phyloP scores from a whole-genome alignment of 1,139 yeast genomes.

The Hyphopichia fennica region DNA sequence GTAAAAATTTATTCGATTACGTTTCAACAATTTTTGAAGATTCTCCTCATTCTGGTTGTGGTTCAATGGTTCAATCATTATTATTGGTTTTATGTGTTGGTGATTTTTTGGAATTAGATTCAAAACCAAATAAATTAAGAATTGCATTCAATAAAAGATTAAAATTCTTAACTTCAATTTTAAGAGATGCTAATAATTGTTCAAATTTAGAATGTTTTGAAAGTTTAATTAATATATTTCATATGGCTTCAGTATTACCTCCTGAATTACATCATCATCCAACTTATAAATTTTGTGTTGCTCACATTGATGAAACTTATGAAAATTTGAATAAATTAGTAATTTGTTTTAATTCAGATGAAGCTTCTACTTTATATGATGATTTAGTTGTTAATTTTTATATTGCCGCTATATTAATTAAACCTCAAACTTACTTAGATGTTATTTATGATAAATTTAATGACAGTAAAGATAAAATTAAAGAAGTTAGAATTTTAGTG shows the following conservation, averaged over 20 bases:
- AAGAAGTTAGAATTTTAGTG: constrained; percentile 31
- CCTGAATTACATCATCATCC: constrained; percentile 31
- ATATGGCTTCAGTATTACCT: constrained; percentile 41
- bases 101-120: constrained; percentile 35
- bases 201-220: constrained; percentile 45
- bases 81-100: constrained; percentile 33
- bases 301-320: constrained; percentile 39
- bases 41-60: constrained; percentile 21
- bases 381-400: constrained; percentile 36
- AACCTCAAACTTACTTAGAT: constrained; percentile 34
- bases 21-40: constrained; percentile 35
- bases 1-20: constrained; percentile 36
- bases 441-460: constrained; percentile 24
- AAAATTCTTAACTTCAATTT: constrained; percentile 30
- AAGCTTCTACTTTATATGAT: constrained; percentile 20
- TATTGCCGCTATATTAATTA: constrained; percentile 43
- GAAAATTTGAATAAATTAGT: constrained; percentile 22
- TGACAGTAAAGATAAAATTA: constrained; percentile 27
- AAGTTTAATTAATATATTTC: constrained; percentile 41
- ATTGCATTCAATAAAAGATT: constrained; percentile 38
- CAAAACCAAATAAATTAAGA: constrained; percentile 32
- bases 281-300: constrained; percentile 41
- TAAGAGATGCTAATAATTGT: constrained; percentile 34
- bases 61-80: constrained; percentile 37
- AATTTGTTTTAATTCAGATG: constrained; percentile 17